These are phyloP conservation scores for Candida schatavii DNA, from an alignment of 805 yeast species.

Conservation along the genomic window DNA sequence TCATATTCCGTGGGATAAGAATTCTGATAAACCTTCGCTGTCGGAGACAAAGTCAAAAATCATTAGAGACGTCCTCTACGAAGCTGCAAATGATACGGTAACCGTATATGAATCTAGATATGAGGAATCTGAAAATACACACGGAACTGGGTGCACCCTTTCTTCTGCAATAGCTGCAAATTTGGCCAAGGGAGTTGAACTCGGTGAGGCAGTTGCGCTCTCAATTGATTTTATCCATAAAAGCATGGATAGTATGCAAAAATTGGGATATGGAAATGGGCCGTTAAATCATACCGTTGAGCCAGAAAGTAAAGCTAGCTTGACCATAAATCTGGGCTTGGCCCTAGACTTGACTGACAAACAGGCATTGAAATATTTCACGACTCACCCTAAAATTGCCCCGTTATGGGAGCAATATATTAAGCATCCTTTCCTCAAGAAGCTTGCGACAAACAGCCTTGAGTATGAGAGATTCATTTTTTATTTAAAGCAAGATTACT, in stretches of 20 bases:
- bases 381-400: conserved; percentile 52
- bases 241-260: conserved; percentile 50
- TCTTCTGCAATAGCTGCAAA: conserved; percentile 79
- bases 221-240: conserved; percentile 66
- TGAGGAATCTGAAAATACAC: conserved; percentile 55
- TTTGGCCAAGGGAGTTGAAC: conserved; percentile 51
- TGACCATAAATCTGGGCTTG: conserved; percentile 7
- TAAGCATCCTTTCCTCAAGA: conserved; percentile 58
- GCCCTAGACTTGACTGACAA: neutral
- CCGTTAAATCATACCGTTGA: conserved; percentile 69
- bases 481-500: conserved; percentile 63
- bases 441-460: conserved; percentile 51
- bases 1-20: conserved; percentile 50
- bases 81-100: conserved; percentile 31
- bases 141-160: conserved; percentile 90
- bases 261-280: conserved; percentile 58
- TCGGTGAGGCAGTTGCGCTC: conserved; percentile 50
- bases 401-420: conserved; percentile 58
- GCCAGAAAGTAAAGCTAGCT: conserved; percentile 13
- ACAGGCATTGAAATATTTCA: conserved; percentile 43
- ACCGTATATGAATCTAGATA: conserved; percentile 47
- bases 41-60: conserved; percentile 20
- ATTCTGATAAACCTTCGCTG: conserved; percentile 15
- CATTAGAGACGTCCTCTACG: conserved; percentile 55
- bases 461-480: conserved; percentile 49